Conservation (phyloP, 2,329 filamentous ascomycete species). For the Byssochlamys sp. region DNA sequence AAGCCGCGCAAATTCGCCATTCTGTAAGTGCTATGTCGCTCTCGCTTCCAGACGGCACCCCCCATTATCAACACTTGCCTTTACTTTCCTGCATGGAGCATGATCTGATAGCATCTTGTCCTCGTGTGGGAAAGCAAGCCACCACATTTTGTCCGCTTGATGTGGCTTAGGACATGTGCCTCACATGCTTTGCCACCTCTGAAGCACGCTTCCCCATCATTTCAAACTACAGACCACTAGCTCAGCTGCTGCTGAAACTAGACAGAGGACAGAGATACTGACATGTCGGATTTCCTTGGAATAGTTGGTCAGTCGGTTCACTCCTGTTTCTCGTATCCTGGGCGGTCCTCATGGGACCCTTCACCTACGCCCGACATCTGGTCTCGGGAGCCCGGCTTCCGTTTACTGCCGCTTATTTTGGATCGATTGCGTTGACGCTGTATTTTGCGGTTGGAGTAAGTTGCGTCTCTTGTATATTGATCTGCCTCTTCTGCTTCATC, state of each 20-base stretch:
- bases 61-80: neutral
- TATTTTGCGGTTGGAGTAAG: conserved; percentile 88
- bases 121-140: neutral
- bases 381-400: conserved; percentile 75
- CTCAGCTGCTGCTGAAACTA: neutral
- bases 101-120: neutral
- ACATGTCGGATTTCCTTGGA: conserved; percentile 16
- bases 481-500: conserved; percentile 8
- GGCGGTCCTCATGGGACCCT: conserved; percentile 86
- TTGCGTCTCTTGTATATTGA: conserved; percentile 18
- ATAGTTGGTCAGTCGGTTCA: conserved; percentile 90
- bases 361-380: conserved; percentile 73
- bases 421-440: conserved; percentile 77
- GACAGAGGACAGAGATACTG: conserved; percentile 9
- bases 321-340: conserved; percentile 83
- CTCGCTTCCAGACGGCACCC: neutral
- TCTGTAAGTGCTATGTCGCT: conserved; percentile 61
- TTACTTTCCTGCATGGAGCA: neutral
- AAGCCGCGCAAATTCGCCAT: conserved; percentile 91
- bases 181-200: neutral
- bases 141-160: neutral
- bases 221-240: neutral
- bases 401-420: conserved; percentile 91
- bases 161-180: neutral
- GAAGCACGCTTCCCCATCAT: neutral